Conservation (phyloP, 768 basidiomycete species). For the Botryobasidium botryosum region DNA sequence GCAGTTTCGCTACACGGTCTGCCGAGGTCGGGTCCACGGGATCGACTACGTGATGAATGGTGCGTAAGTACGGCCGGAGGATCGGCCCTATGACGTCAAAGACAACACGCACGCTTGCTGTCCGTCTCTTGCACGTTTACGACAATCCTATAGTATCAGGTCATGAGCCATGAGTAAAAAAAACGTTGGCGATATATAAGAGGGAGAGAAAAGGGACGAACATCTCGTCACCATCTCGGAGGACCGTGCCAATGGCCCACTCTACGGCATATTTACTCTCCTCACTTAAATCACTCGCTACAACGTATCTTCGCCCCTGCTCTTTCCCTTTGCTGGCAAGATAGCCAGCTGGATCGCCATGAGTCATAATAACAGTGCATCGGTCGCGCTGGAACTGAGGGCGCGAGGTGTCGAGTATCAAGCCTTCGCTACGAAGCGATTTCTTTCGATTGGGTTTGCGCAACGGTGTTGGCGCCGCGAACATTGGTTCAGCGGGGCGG, state of each 20-base stretch:
- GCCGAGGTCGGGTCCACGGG: slow-evolving; percentile 48
- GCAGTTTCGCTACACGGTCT: slow-evolving; percentile 62
- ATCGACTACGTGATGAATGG: slow-evolving; percentile 32
- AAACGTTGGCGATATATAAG: too few relatives aligned
- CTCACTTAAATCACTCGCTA: slow-evolving; percentile 89
- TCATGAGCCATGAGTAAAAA: neutral
- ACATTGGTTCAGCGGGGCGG: slow-evolving; percentile 28
- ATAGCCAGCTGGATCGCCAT: slow-evolving; percentile 51
- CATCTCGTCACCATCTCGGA: slow-evolving; percentile 89
- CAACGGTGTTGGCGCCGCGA: slow-evolving; percentile 4
- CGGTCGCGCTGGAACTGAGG: slow-evolving; percentile 82
- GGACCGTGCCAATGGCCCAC: slow-evolving; percentile 94
- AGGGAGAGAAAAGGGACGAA: slow-evolving; percentile 17
- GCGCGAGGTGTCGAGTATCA: slow-evolving; percentile 50
- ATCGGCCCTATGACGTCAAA: slow-evolving; percentile 1
- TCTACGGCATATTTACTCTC: slow-evolving; percentile 91
- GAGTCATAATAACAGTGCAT: slow-evolving; percentile 75
- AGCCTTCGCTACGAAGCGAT: slow-evolving; percentile 31
- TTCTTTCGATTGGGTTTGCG: slow-evolving; percentile 14
- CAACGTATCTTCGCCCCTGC: slow-evolving; percentile 56
- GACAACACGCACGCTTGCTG: slow-evolving; percentile 43
- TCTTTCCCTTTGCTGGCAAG: slow-evolving; percentile 26
- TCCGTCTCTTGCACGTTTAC: slow-evolving; percentile 91
- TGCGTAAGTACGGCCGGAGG: neutral
- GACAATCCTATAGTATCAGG: slow-evolving; percentile 34